Evolutionary conservation across 2,329 filamentous ascomycete genomes (phyloP).

Genomic region (Westerdykella sp.): DNA sequence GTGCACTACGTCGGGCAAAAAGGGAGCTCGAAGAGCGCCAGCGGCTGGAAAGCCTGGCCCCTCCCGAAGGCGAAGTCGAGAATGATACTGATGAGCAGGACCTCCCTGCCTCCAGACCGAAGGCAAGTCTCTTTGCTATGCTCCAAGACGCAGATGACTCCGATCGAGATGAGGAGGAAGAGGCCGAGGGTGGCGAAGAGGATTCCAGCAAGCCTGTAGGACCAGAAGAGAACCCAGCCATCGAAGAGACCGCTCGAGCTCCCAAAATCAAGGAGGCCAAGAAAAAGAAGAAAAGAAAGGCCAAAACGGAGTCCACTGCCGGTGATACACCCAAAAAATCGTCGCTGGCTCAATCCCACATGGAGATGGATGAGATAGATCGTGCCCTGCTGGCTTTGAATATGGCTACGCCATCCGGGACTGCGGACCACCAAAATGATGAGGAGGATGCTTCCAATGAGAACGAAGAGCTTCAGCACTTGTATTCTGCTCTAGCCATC

Average conservation of each 20-base stretch:
- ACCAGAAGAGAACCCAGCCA: slow-evolving; percentile 16
- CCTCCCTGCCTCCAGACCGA: slow-evolving; percentile 18
- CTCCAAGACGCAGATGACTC: slow-evolving; percentile 39
- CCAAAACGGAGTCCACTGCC: slow-evolving; percentile 27
- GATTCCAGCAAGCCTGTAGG: slow-evolving; percentile 21
- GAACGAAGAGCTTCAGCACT: slow-evolving; percentile 40
- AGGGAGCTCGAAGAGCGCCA: slow-evolving; percentile 55
- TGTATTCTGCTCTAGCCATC: slow-evolving; percentile 52
- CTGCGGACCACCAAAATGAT: background rate
- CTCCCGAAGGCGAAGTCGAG: slow-evolving; percentile 33
- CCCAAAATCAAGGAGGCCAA: slow-evolving; percentile 41
- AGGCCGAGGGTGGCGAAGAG: slow-evolving; percentile 31
- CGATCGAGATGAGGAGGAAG: slow-evolving; percentile 32
- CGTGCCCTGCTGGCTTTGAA: slow-evolving; percentile 54
- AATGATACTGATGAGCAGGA: slow-evolving; percentile 37
- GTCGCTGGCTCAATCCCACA: background rate
- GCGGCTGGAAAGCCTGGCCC: slow-evolving; percentile 38
- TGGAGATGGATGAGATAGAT: slow-evolving; percentile 58
- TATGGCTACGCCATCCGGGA: slow-evolving; percentile 18
- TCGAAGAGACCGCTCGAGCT: slow-evolving; percentile 14
- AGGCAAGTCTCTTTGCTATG: slow-evolving; percentile 44
- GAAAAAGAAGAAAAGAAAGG: slow-evolving; percentile 60
- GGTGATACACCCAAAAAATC: slow-evolving; percentile 9
- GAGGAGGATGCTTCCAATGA: background rate
- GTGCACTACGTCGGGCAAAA: slow-evolving; percentile 59